Base-by-base conservation (phyloP, 2,329 filamentous ascomycete genomes). In the Emergomyces africanus region DNA sequence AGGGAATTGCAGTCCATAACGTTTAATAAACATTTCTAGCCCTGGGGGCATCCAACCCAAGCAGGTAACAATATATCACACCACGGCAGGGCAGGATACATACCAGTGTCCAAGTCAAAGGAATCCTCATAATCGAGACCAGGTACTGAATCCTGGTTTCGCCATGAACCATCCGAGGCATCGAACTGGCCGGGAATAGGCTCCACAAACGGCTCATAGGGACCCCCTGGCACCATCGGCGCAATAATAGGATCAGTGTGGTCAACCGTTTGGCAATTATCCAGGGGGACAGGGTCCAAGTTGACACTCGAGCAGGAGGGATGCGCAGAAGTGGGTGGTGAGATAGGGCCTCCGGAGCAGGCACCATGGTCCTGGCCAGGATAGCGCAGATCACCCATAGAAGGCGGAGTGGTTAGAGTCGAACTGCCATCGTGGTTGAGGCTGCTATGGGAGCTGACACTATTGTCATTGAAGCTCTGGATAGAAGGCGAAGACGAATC, bases 71-170 rank as follows among this genome's bases (percentile, higher is more conserved):
- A 33, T 9, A 50, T 18, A 30, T 30, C 48, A n/a, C 48, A 50
- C 18, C 35, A 30, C 3, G 12, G 23, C 30, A 42, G 5, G 33
- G 20, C 15, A 6, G 44, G 37, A 42, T 55, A 55, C 65, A 60
- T 69, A 74, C 73, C 73, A 57, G 82, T 85, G 65, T 85, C 82
- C 50, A 82, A 77, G 59, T 79, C 79, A 64, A 84, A 83, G 39
- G 80, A 76, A 56, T 83, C 79, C 57, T 81, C 79, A 63, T 79
- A 80, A 18, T 66, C 61, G 0, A 59, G 63, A 48, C 64, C 64
- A n/a, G 66, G 39, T 12, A 62, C 66, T 15, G 62, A 30, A 23
- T 51, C 51, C 15, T 60, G 46, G 39, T 30, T 57, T 25, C 64
- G 63, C 61, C 64, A 71, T 0, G 69, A 69, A 1, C 69, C 69